Base-by-base conservation (phyloP, 2,329 filamentous ascomycete species). In the Elsinoe ampelina region DNA sequence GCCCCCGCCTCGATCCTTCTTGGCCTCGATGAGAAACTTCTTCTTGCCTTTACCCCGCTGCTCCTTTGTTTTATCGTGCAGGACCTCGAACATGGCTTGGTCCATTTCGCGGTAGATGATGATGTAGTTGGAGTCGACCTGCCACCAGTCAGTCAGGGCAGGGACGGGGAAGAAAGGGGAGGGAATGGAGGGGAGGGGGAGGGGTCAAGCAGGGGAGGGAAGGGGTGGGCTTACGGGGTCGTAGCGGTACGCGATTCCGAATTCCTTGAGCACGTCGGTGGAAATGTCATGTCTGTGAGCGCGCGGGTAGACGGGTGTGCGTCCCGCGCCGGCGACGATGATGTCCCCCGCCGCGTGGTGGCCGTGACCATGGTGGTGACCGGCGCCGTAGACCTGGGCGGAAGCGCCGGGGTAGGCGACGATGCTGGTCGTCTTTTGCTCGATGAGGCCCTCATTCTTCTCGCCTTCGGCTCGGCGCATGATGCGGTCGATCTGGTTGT, bases 21-120 rank as follows among this genome's bases (percentile, higher is more conserved):
- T 56, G 39, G n/a, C 54, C 35, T 56, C 54, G 32, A 56, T 56
- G 19, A 48, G 52, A 20, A 20, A 42, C 36, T 42, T 55, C 13
- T 45, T 45, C 54, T 56, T 56, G 26, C 54, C 41, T 20, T 32
- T n/a, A 2, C 41, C 41, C 17, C 54, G 39, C 12, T 13, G 8
- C 19, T 45, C 41, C 22, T 45, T 48, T 2, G 39, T 56, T 22
- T 56, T 45, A 22, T 56, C 39, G 54, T 48, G 42, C 41, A 56
- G 30, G 38, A 47, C 39, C 15, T 56, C 39, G 42, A 56, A 48
- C 39, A 45, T 48, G 41, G 32, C 32, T 32, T 45, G 39, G 41
- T 56, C 54, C 54, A 47, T 45, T 36, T 48, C 54, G 26, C 39
- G 42, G 32, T 47, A 45, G 41, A 56, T 56, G 54, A 56, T 45